phyloP scores from a whole-genome alignment of 1,139 yeast genomes.

The Hyphopichia khmerensis region DNA sequence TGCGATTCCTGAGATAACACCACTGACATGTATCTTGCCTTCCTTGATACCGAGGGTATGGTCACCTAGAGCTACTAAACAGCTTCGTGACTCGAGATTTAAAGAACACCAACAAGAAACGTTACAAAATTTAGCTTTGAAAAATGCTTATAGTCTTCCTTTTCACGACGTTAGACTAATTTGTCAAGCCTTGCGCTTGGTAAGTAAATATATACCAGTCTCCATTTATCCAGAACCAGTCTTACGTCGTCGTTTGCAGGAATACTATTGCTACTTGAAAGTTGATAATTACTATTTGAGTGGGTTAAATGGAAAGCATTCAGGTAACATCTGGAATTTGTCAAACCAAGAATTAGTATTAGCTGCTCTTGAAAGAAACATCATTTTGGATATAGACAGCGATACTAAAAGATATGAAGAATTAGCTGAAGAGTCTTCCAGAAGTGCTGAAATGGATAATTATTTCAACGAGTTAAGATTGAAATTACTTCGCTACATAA shows the following conservation, averaged over 20 bases:
- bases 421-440: slow-evolving; percentile 12
- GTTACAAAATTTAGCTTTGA: slow-evolving; percentile 22
- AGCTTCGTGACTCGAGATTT: slow-evolving; percentile 10
- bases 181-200: slow-evolving; percentile 35
- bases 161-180: slow-evolving; percentile 32
- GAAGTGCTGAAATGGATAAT: slow-evolving; percentile 10
- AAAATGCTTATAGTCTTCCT: slow-evolving; percentile 47
- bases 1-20: slow-evolving; percentile 61
- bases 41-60: slow-evolving; percentile 40
- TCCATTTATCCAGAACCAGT: slow-evolving; percentile 34
- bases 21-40: slow-evolving; percentile 68
- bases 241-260: slow-evolving; percentile 38
- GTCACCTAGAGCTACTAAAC: slow-evolving; percentile 10
- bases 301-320: slow-evolving; percentile 33
- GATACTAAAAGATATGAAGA: slow-evolving; percentile 14
- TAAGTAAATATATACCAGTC: slow-evolving; percentile 39
- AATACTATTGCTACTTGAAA: slow-evolving; percentile 41
- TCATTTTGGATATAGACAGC: slow-evolving; percentile 28
- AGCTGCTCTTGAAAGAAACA: slow-evolving; percentile 51
- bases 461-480: slow-evolving; percentile 22
- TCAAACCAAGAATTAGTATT: slow-evolving; percentile 41
- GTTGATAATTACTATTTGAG: slow-evolving; percentile 53
- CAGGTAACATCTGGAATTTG: slow-evolving; percentile 50
- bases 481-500: slow-evolving; percentile 28
- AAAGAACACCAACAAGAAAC: slow-evolving; percentile 6